Conservation (phyloP, 495 filamentous ascomycete species). For the Coniosporium apollinis region DNA sequence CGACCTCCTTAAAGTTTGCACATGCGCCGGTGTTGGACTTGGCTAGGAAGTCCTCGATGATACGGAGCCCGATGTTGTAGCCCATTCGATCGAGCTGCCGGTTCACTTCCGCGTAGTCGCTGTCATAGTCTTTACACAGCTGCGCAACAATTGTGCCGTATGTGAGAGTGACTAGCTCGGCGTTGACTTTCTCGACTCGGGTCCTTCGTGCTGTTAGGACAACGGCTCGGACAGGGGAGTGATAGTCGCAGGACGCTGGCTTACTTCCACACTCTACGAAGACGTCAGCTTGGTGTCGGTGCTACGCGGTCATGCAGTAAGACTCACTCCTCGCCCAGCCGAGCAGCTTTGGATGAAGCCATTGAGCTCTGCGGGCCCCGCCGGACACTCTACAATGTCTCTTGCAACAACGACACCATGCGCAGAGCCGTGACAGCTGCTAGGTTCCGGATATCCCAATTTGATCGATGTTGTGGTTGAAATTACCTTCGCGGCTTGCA, state of each 20-base stretch:
- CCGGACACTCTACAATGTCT: too few species aligned
- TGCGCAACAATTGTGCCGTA: constrained; percentile 97
- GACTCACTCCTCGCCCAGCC: constrained; percentile 91
- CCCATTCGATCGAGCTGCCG: constrained; percentile 98
- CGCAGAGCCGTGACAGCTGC: too few species aligned
- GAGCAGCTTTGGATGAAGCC: constrained; percentile 78
- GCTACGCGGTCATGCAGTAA: background rate
- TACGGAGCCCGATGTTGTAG: constrained; percentile 88
- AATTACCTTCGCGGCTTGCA: too few species aligned
- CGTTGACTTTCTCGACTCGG: constrained; percentile 60
- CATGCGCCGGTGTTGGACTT: constrained; percentile 82
- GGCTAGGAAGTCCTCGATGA: constrained; percentile 96
- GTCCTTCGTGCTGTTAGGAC: constrained; percentile 34
- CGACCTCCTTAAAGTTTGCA: constrained; percentile 84
- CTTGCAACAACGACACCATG: too few species aligned
- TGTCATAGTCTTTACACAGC: constrained; percentile 87
- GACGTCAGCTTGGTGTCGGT: constrained; percentile 6
- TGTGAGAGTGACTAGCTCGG: constrained; percentile 89
- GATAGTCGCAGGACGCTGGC: constrained; percentile 21
- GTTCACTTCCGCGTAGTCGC: constrained; percentile 86
- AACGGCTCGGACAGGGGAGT: constrained; percentile 2
- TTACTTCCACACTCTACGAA: constrained; percentile 88
- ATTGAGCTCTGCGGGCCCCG: too few species aligned
- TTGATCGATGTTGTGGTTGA: too few species aligned
- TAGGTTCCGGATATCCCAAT: too few species aligned